These are phyloP conservation scores for Sclerotinia spermophila DNA, from an alignment of 2,329 filamentous ascomycete genomes.

Conservation along the genomic window DNA sequence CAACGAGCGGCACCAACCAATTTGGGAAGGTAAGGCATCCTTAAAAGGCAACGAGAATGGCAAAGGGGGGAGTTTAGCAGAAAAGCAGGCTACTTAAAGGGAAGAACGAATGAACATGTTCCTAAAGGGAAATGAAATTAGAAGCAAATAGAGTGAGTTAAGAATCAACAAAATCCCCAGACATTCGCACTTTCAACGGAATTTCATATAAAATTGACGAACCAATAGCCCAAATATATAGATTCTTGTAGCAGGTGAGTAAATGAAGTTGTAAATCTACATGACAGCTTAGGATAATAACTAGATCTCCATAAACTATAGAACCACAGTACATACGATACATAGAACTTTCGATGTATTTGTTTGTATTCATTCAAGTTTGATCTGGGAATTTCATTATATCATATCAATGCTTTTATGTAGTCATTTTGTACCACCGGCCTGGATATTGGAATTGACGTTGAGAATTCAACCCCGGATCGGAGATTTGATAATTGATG, in stretches of 20 bases:
- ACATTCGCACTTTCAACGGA: background rate
- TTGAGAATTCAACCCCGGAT: constrained; percentile 7
- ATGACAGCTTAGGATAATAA: background rate
- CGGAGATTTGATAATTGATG: constrained; percentile 8
- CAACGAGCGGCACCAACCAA: background rate
- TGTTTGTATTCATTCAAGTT: background rate
- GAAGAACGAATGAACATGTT: background rate
- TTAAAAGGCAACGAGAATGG: background rate
- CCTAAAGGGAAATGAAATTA: too few species aligned
- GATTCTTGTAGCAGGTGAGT: background rate
- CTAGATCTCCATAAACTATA: too few species aligned
- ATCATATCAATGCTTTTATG: background rate
- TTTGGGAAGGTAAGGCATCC: background rate
- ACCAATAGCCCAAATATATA: background rate
- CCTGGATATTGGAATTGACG: constrained; percentile 6
- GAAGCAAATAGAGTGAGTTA: background rate
- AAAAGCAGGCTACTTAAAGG: background rate
- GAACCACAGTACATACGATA: background rate
- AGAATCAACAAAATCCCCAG: background rate
- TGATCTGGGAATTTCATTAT: background rate
- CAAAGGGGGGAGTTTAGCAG: background rate
- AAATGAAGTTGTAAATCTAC: background rate
- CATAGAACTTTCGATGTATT: background rate
- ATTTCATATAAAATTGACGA: background rate
- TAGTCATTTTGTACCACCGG: background rate